Evolutionary conservation across 441 rosid genomes (phyloP), one percentile per base, ranked within the genome.

Genomic region (Flueggea neowawraea): DNA sequence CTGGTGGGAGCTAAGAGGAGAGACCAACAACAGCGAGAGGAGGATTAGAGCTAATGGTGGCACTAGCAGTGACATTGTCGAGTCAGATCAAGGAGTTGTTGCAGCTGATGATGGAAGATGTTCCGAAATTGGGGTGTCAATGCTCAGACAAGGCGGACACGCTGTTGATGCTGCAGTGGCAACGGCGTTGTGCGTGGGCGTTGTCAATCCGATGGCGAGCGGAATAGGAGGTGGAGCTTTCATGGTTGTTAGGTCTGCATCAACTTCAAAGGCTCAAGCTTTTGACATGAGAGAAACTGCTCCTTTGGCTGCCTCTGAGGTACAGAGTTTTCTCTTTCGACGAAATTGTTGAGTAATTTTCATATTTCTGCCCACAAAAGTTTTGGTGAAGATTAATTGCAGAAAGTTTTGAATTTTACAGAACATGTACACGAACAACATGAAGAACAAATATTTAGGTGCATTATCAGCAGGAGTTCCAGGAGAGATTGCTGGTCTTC

Each of bases 141-240:
- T 87, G 67, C 95, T 93, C 22, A 75, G 89, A 66, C 78, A 70
- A 69, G 95, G 96, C 0, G 98, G 98, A 3, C 94, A 87, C 3
- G 91, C 90, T 2, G 92, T 90, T 9, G 96, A 90, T 69, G 87
- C 96, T 2, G 87, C 92, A 4, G 95, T 87, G 3, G 90, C 95
- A 17, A 82, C 86, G 2, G 66, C 86, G 8, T 68, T 84, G 64
- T 90, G 96, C 31, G 77, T 85, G 0, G 96, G 96, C 11, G 91
- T 85, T 52, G 87, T 90, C 13, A 84, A 87, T 75, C 83, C 94
- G 1, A 81, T 81, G 91, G 70, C 90, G 0, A 90, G 98, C 50
- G 98, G 98, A 55, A 83, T 93, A 5, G 98, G 98, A 31, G 98
- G 98, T 41, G 98, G 98, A 32, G 81, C 89, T 9, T 93, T 93